Evolutionary conservation across 805 yeast genomes (phyloP), one percentile per base, ranked within the genome.

Genomic region (Pichia gijzeniarum): DNA sequence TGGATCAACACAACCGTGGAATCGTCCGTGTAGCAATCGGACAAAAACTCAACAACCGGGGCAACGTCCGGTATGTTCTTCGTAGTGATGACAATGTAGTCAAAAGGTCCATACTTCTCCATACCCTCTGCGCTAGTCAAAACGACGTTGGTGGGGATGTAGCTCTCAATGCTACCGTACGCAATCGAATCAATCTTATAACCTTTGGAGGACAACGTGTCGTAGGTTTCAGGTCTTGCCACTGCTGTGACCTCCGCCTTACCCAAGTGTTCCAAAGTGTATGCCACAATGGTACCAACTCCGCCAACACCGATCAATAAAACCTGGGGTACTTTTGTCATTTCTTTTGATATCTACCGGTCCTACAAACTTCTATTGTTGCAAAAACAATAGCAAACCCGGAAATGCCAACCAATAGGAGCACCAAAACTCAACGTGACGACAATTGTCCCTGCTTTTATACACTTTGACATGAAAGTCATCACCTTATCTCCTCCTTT

Each of bases 221-320:
- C 42, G 27, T 28, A 31, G 79, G 74, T 38, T 63, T 63, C 57
- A 65, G 80, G 4, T 86, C 87, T 3, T 65, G 52, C 38, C 65
- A 82, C 82, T 64, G 52, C 40, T 65, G 81, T 82, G 7, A 77
- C 74, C 7, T 68, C 62, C 10, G 76, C 69, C 37, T 68, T 63
- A 0, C 70, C 74, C 34, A 70, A 66, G 44, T 65, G 64, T 49
- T 67, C 68, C 25, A 86, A 67, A 0, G 85, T 77, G 38, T 78
- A 70, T 0, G 93, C 85, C 3, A 80, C 79, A 25, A 86, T 75
- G 2, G 85, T 72, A 27, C 95, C 95, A 5, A 86, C 90, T 16
- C 95, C 95, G 5, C 95, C 95, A 2, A 86, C 73, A 5, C 95
- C 95, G 28, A 85, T 72, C 5, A 84, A 64, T 13, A 52, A 37